Evolutionary conservation across 2,329 filamentous ascomycete species (phyloP), one percentile per base, ranked within the genome.

Genomic region (Ophioceras dolichostomum): DNA sequence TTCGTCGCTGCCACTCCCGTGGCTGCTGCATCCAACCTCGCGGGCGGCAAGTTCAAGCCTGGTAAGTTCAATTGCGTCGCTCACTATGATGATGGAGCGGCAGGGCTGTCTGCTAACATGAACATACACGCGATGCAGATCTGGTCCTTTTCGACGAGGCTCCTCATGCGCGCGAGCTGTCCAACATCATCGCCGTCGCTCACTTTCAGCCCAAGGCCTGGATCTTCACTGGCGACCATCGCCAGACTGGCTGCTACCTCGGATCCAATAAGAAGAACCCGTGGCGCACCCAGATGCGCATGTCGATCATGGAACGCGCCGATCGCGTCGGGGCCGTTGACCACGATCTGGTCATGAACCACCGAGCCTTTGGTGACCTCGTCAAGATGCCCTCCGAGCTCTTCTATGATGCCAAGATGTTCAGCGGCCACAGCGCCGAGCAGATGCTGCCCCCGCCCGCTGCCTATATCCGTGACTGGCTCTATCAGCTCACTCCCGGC

Each of bases 111-210:
- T n/a, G n/a, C n/a, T n/a, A n/a, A n/a, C n/a, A n/a, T n/a, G n/a
- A n/a, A n/a, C n/a, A n/a, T n/a, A n/a, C n/a, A n/a, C n/a, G n/a
- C n/a, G n/a, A n/a, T n/a, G n/a, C n/a, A n/a, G n/a, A 91, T 47
- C 78, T 94, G 44, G 75, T 91, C 1, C 88, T 94, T 51, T 83
- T 93, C 44, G 86, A 88, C 31, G 85, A 93, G 53, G 60, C 62
- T 0, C 60, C 63, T 0, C 64, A 68, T 32, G 61, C 62, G 0
- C 49, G 64, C 13, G 65, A 68, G 43, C 48, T 67, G 0, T 65
- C 64, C 0, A 61, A 59, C 0, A 45, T 68, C 14, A 65, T 68
- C 2, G 53, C 64, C 0, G 48, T 68, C 16, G 62, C 63, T 0
- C 60, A 56, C 20, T 67, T 59, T 33, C 51, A 55, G 3, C 63